Conservation (phyloP, 495 filamentous ascomycete genomes). For the Hyphodiscus hymeniophilus region DNA sequence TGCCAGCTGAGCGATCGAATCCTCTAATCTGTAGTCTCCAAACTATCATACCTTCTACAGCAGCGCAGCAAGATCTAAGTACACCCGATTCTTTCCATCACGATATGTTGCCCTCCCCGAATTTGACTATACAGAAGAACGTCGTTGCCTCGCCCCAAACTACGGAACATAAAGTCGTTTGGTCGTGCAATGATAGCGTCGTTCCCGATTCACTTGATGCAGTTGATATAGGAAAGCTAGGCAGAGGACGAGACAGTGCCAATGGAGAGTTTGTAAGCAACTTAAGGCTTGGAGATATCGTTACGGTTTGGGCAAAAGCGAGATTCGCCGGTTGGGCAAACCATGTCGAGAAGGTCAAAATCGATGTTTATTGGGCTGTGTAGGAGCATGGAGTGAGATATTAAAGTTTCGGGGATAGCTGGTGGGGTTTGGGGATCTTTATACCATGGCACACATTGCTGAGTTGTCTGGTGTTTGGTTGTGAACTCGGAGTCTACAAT, state of each 20-base stretch:
- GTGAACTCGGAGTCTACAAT: no score
- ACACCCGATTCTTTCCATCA: conserved; percentile 21
- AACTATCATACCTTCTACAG: conserved; percentile 3
- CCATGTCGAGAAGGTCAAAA: conserved; percentile 41
- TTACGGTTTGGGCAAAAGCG: conserved; percentile 57
- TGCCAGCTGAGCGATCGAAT: background rate
- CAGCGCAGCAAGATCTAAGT: background rate
- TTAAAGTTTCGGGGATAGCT: no score
- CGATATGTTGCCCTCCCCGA: conserved; percentile 29
- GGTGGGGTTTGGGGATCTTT: no score
- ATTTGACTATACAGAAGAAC: conserved; percentile 48
- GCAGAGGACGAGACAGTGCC: conserved; percentile 46
- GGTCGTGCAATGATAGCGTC: conserved; percentile 47
- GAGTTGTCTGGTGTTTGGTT: no score
- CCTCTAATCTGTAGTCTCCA: conserved; percentile 5
- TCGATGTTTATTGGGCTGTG: conserved; percentile 59
- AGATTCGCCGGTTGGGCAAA: conserved; percentile 58
- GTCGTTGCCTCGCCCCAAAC: conserved; percentile 24
- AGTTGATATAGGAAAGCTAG: conserved; percentile 28
- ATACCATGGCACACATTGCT: no score
- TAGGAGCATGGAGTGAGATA: no score
- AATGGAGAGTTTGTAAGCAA: conserved; percentile 47
- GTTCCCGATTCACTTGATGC: conserved; percentile 37
- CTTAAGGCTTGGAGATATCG: conserved; percentile 53
- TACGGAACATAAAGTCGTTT: conserved; percentile 42